phyloP scores from a whole-genome alignment of 163 green algal genomes.

The Coccomyxa subellipsoidea region DNA sequence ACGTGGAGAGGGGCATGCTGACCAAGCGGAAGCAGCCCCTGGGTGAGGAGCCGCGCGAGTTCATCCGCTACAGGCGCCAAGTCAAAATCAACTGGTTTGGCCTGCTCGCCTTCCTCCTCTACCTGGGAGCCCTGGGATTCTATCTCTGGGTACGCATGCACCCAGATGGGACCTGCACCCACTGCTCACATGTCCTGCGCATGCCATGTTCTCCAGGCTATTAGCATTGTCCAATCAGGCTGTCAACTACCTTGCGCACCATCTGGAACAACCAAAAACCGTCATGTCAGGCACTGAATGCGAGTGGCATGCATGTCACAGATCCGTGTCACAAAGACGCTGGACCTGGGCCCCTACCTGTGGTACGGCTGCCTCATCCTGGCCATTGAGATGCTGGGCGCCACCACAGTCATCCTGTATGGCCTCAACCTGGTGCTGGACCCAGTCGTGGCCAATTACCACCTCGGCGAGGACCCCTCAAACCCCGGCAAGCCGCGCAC shows the following conservation, averaged over 20 bases:
- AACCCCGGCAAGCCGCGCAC: constrained; percentile 3
- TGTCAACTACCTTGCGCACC: no score
- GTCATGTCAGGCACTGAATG: background rate
- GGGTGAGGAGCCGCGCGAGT: constrained; percentile 4
- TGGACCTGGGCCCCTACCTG: constrained; percentile 59
- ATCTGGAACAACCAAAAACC: no score
- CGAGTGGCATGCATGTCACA: background rate
- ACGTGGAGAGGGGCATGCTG: background rate
- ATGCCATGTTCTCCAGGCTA: no score
- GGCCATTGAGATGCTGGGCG: constrained; percentile 47
- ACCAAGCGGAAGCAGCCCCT: background rate
- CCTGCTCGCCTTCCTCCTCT: constrained; percentile 49
- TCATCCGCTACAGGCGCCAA: constrained; percentile 13
- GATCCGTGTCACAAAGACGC: constrained; percentile 55
- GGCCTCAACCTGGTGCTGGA: constrained; percentile 21
- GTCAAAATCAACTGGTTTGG: constrained; percentile 44
- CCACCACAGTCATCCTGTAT: constrained; percentile 47
- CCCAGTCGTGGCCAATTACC: background rate
- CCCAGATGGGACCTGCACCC: no score
- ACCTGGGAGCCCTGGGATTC: constrained; percentile 53
- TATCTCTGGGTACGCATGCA: constrained; percentile 52
- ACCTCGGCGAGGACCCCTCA: constrained; percentile 8
- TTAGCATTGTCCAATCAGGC: no score
- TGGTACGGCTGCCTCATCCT: constrained; percentile 55
- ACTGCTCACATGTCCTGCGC: no score